phyloP scores from a whole-genome alignment of 2,329 filamentous ascomycete genomes.

The Triangularia setosa region DNA sequence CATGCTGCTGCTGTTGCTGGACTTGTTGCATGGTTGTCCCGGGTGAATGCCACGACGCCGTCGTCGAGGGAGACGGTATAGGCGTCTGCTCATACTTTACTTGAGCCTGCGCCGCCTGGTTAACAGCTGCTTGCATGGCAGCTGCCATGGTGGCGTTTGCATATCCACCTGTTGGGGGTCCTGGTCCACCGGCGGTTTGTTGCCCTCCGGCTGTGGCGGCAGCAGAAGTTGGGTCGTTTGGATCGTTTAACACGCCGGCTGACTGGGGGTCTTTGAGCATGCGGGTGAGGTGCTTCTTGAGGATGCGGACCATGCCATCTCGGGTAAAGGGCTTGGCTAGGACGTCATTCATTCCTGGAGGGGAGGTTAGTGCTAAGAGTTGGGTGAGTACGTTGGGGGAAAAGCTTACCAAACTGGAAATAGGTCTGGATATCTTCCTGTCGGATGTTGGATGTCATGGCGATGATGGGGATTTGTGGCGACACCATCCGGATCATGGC shows the following conservation, averaged over 20 bases:
- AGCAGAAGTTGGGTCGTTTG: slow-evolving; percentile 36
- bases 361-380: not conserved
- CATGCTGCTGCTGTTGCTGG: slow-evolving; percentile 40
- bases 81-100: slow-evolving; percentile 54
- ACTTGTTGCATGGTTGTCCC: slow-evolving; percentile 38
- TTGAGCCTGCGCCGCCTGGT: slow-evolving; percentile 22
- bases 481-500: slow-evolving; percentile 88
- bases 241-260: slow-evolving; percentile 16
- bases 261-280: slow-evolving; percentile 64
- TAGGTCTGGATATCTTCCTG: slow-evolving; percentile 97
- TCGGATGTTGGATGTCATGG: slow-evolving; percentile 98
- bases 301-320: slow-evolving; percentile 75
- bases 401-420: slow-evolving; percentile 80
- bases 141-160: slow-evolving; percentile 20
- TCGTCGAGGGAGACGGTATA: slow-evolving; percentile 51
- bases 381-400: not conserved
- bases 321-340: slow-evolving; percentile 95
- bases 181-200: slow-evolving; percentile 2
- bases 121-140: slow-evolving; percentile 18
- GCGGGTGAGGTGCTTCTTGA: slow-evolving; percentile 85
- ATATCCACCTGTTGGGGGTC: slow-evolving; percentile 6
- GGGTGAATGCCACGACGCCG: slow-evolving; percentile 49
- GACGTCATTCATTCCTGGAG: slow-evolving; percentile 90
- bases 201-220: slow-evolving; percentile 11
- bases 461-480: slow-evolving; percentile 80